Evolutionary conservation across 352 stramenopile species (phyloP).

Genomic region (Achlya hypogyna): DNA sequence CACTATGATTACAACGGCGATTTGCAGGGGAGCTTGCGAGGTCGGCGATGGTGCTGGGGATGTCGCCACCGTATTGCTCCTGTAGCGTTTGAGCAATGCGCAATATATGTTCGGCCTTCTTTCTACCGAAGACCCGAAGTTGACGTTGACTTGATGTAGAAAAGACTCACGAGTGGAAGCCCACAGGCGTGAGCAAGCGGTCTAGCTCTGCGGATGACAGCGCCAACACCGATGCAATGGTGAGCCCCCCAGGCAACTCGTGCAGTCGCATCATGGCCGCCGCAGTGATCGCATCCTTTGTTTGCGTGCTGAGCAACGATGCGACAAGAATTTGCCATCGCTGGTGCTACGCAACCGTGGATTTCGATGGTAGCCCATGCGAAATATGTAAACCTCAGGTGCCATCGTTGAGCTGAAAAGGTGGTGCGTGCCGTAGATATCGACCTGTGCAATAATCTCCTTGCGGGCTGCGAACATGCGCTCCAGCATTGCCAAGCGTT

Average conservation of each 20-base stretch:
- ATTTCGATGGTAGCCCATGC: not conserved
- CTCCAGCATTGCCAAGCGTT: not conserved
- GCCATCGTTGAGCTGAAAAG: not conserved
- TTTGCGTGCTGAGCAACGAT: slow-evolving; percentile 64
- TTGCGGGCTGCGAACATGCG: not conserved
- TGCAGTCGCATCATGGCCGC: slow-evolving; percentile 65
- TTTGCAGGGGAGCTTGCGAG: slow-evolving; percentile 22
- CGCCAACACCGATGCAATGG: slow-evolving; percentile 30
- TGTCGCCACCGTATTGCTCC: slow-evolving; percentile 31
- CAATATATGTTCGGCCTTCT: slow-evolving; percentile 59
- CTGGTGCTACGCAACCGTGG: slow-evolving; percentile 12
- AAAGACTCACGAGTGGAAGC: slow-evolving; percentile 39
- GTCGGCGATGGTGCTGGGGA: slow-evolving; percentile 36
- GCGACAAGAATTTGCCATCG: slow-evolving; percentile 60
- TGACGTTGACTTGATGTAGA: not conserved
- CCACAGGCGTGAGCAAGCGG: slow-evolving; percentile 49
- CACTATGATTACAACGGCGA: not conserved
- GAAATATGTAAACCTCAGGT: not conserved
- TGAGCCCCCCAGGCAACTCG: slow-evolving; percentile 35
- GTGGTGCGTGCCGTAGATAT: slow-evolving; percentile 5
- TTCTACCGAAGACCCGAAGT: slow-evolving; percentile 16
- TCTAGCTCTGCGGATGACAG: slow-evolving; percentile 31
- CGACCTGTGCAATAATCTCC: not conserved
- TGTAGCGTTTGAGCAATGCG: slow-evolving; percentile 36
- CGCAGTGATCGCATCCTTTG: slow-evolving; percentile 53